Evolutionary conservation across 805 yeast species (phyloP), one percentile per base, ranked within the genome.

Genomic region (Kazachstania psychrophila): DNA sequence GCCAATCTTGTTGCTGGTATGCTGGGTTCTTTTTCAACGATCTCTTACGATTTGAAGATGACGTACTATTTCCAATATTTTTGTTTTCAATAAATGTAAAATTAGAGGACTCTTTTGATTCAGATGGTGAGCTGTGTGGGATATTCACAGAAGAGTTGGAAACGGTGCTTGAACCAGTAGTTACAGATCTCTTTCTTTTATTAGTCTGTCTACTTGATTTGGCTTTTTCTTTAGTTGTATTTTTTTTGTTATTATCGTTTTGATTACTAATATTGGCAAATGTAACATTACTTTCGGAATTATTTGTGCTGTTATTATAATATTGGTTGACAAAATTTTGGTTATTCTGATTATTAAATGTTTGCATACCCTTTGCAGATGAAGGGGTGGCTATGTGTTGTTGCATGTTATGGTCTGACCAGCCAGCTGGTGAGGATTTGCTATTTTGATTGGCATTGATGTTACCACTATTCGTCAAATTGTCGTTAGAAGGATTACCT

Each of bases 61-160:
- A 12, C n/a, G 34, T 24, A 30, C 28, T 12, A 23, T 22, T 32
- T 12, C 15, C 15, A 13, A 33, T n/a, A 27, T 19, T 33, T 22
- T 36, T 36, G 8, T 25, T 36, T 10, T 36, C 34, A 4, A 25
- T 19, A 16, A 36, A 36, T 4, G 39, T 36, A 24, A 36, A 30
- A 31, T 30, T 30, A 6, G 34, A 30, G 6, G 19, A 13, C 15
- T 31, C 34, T 20, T 36, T 36, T 7, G 18, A 6, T 4, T 31
- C 39, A 11, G 15, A 25, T 28, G 39, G 39, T 3, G 39, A 31
- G 4, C 25, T 29, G 3, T n/a, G n/a, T n/a, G n/a, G n/a, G n/a
- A n/a, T n/a, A n/a, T n/a, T n/a, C n/a, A n/a, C n/a, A n/a, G n/a
- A n/a, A n/a, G n/a, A n/a, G n/a, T n/a, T n/a, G n/a, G n/a, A n/a